Percentiles rank a stretch among this genome's conserved stretches.
Conservation (phyloP, 2,329 filamentous ascomycete species). For the Diplocarpon mali region DNA sequence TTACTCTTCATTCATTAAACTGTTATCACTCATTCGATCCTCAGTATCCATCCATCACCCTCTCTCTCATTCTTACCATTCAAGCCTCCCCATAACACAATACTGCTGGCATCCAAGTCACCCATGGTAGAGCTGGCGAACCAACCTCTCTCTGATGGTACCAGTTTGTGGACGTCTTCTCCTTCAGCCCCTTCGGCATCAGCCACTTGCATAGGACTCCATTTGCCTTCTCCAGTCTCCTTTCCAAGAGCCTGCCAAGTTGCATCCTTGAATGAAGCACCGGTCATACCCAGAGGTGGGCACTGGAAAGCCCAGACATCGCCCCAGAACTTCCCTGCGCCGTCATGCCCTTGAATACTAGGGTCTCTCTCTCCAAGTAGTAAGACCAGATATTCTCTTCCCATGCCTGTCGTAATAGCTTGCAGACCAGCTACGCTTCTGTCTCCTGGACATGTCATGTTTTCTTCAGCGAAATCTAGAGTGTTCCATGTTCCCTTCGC, state of each 20-base stretch:
- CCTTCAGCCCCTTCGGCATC: slow-evolving; percentile 35
- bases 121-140: slow-evolving; percentile 44
- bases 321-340: slow-evolving; percentile 42
- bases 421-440: slow-evolving; percentile 45
- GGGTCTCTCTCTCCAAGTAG: slow-evolving; percentile 46
- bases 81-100: slow-evolving; percentile 52
- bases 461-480: slow-evolving; percentile 34
- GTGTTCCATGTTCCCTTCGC: slow-evolving; percentile 45
- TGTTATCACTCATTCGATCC: slow-evolving; percentile 33
- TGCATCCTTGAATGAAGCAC: slow-evolving; percentile 45
- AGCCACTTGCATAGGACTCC: slow-evolving; percentile 42
- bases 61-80: slow-evolving; percentile 39
- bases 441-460: slow-evolving; percentile 37
- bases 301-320: slow-evolving; percentile 57
- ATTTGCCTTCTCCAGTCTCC: slow-evolving; percentile 46
- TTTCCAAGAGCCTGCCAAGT: slow-evolving; percentile 41
- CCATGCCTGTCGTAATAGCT: slow-evolving; percentile 45
- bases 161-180: slow-evolving; percentile 30
- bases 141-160: slow-evolving; percentile 45
- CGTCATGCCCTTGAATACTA: slow-evolving; percentile 37
- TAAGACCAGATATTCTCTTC: slow-evolving; percentile 52
- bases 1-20: neutral
- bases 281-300: slow-evolving; percentile 41
- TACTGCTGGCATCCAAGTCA: slow-evolving; percentile 46
- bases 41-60: slow-evolving; percentile 54